Base-by-base conservation (phyloP, 2,329 filamentous ascomycete species). In the Diaporthe longicolla region DNA sequence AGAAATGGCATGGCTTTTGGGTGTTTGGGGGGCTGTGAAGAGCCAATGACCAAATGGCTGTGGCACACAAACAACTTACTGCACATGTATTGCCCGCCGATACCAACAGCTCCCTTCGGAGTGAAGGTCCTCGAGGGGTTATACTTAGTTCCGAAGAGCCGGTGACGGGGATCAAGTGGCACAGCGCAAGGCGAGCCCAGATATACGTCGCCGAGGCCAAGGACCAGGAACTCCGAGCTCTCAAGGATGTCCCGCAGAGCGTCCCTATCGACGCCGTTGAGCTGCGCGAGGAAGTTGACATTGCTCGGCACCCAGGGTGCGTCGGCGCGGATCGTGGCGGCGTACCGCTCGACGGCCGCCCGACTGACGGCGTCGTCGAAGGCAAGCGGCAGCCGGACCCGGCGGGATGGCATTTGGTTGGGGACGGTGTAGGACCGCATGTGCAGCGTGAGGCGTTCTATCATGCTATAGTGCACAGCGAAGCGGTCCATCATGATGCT, bases 301-400 rank as follows among this genome's bases (percentile, higher is more conserved):
- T 70, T 70, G 48, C 66, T 70, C 4, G 66, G 66, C 6, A 70
- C 48, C 66, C 66, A 70, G 2, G 66, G 66, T 10, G 66, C 66
- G n/a, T 29, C 26, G 24, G 32, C n/a, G 29, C 48, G 48, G 24
- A 70, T 57, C 17, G 66, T 70, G 66, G 66, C 48, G 1, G 66
- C 66, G 7, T 70, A 70, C n/a, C 59, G 59, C 24, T 48, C 40
- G 59, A 65, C 43, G 6, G 59, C 43, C 40, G 43, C 59, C 6
- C 26, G 40, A 4, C 26, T 65, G 26, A 35, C 26, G 7, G 2
- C 17, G 26, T 65, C 59, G 59, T 65, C 59, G 19, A 65, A 65
- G 19, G 59, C 59, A 15, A 65, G 59, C 26, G 59, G 59, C 5
- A 65, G 40, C 19, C 10, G 59, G 19, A 65, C 26, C 6, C 19